These are phyloP conservation scores for Syzygium syzygioides DNA, from an alignment of 441 rosid genomes.

Conservation along the genomic window DNA sequence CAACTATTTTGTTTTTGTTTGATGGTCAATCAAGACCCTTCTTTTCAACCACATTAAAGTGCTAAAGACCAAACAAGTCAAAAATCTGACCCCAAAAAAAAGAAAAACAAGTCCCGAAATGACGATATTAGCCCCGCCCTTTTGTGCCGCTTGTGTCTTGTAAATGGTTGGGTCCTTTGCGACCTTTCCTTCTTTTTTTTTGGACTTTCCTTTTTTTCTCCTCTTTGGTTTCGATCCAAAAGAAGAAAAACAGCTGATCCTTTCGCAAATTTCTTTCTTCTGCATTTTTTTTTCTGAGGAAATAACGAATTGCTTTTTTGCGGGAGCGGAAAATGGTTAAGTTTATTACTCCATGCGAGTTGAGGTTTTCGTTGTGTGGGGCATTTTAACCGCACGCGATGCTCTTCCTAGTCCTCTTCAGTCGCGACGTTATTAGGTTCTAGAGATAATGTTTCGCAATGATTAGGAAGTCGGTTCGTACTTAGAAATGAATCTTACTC, in stretches of 20 bases:
- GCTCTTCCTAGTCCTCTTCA: not conserved
- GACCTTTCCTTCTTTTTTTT: not conserved
- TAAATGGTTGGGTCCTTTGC: not conserved
- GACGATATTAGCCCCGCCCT: not conserved
- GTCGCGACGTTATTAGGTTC: not conserved
- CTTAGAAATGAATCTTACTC: not conserved
- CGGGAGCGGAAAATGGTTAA: not conserved
- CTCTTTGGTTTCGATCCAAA: no score
- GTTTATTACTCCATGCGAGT: not conserved
- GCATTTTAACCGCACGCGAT: not conserved
- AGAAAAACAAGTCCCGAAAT: accelerated
- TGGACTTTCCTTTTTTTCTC: not conserved
- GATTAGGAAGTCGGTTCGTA: not conserved
- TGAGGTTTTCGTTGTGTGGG: no score
- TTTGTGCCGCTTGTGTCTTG: not conserved
- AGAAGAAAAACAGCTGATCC: not conserved
- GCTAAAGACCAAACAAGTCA: not conserved
- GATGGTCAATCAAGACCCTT: not conserved
- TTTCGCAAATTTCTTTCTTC: not conserved
- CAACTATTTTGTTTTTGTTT: not conserved
- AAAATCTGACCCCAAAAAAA: no score
- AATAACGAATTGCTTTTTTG: not conserved
- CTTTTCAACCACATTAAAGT: not conserved
- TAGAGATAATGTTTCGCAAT: not conserved
- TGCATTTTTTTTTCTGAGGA: not conserved